A percentile compares a stretch with the other conserved stretches of the same genome.
phyloP scores from a whole-genome alignment of 2,329 filamentous ascomycete species.

The Zalaria sp. region DNA sequence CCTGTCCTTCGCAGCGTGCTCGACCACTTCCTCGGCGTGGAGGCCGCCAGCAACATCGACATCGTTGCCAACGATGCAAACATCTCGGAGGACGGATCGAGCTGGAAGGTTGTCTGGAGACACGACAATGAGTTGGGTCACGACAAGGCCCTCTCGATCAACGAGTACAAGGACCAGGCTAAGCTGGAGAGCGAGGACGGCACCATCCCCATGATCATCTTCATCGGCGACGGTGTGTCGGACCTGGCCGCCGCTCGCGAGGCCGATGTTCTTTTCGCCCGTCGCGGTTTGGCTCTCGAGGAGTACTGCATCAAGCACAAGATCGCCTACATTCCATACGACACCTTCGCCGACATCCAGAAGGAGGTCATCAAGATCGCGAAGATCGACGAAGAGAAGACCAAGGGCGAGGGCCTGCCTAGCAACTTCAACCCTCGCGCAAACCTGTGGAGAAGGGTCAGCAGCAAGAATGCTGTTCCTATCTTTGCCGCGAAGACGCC shows the following conservation, averaged over 20 bases:
- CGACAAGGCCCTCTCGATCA: slow-evolving; percentile 52
- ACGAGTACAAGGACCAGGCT: slow-evolving; percentile 43
- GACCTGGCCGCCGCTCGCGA: slow-evolving; percentile 52
- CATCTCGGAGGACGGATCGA: slow-evolving; percentile 42
- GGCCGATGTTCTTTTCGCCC: slow-evolving; percentile 54
- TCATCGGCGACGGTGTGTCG: slow-evolving; percentile 56
- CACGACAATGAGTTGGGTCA: slow-evolving; percentile 52
- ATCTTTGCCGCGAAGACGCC: slow-evolving; percentile 38
- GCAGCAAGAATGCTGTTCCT: slow-evolving; percentile 42
- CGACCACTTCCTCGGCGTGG: slow-evolving; percentile 50
- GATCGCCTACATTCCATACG: slow-evolving; percentile 47
- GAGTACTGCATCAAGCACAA: slow-evolving; percentile 51
- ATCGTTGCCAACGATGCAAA: slow-evolving; percentile 55
- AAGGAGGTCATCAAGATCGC: slow-evolving; percentile 43
- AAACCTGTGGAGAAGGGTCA: slow-evolving; percentile 52
- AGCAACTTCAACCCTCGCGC: slow-evolving; percentile 52
- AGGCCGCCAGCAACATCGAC: slow-evolving; percentile 44
- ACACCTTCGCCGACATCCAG: slow-evolving; percentile 54
- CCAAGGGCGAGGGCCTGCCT: slow-evolving; percentile 44
- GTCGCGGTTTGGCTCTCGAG: slow-evolving; percentile 49
- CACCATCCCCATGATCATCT: slow-evolving; percentile 51
- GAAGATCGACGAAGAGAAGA: slow-evolving; percentile 46
- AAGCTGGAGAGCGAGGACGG: slow-evolving; percentile 42
- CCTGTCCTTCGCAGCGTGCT: slow-evolving; percentile 48
- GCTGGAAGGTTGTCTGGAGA: slow-evolving; percentile 54